Evolutionary conservation across 371 early-diverging fungal species (phyloP).

Genomic region (Entomophthora muscae): DNA sequence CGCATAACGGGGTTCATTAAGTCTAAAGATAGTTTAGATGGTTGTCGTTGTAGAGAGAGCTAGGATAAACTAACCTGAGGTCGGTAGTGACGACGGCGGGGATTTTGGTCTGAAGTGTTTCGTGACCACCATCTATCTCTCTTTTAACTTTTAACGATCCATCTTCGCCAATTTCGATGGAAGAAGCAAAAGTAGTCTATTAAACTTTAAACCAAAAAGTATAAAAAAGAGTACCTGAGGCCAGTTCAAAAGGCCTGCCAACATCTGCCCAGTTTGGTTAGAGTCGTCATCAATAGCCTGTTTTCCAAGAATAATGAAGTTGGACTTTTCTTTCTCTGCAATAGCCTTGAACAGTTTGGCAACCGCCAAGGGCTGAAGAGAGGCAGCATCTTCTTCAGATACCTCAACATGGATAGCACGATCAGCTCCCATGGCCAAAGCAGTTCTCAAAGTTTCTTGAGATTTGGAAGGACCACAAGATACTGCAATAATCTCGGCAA

Average conservation of each 20-base stretch:
- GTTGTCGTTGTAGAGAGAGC: neutral
- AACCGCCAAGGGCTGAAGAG: constrained; percentile 65
- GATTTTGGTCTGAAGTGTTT: constrained; percentile 63
- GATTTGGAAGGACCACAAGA: constrained; percentile 80
- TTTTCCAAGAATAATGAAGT: constrained; percentile 90
- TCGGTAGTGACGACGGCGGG: constrained; percentile 94
- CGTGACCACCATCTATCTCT: constrained; percentile 95
- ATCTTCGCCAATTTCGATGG: constrained; percentile 56
- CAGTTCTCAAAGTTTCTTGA: constrained; percentile 87
- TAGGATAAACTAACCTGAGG: constrained; percentile 54
- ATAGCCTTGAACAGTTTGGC: constrained; percentile 84
- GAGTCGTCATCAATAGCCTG: constrained; percentile 98
- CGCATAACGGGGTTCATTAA: constrained; percentile 93
- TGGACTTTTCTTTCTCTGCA: constrained; percentile 78
- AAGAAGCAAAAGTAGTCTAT: constrained; percentile 90
- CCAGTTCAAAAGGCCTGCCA: constrained; percentile 89
- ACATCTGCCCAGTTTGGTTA: constrained; percentile 96
- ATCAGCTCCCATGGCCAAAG: constrained; percentile 98
- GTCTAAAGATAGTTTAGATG: constrained; percentile 20
- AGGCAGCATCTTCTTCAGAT: constrained; percentile 30
- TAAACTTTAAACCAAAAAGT: neutral
- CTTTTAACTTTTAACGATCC: constrained; percentile 60
- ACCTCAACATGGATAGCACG: constrained; percentile 87
- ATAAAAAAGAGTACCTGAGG: constrained; percentile 49
- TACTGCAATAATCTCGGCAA: constrained; percentile 66